Conservation (phyloP, 352 stramenopile genomes). For the Phytophthora uliginosa region DNA sequence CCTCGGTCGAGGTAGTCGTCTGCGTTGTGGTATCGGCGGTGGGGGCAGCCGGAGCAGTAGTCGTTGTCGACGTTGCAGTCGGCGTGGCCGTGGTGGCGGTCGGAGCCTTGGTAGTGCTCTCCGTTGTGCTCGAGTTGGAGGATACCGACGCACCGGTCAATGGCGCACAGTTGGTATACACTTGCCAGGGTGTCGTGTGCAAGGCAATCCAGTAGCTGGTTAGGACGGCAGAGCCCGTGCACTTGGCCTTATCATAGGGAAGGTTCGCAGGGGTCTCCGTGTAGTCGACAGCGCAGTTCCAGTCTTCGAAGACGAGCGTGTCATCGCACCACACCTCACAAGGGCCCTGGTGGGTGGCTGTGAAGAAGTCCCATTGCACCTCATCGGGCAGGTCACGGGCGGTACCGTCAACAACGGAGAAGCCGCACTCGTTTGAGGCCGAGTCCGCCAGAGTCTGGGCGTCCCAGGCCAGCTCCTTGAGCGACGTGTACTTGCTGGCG, state of each 20-base stretch:
- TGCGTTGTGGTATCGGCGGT: constrained; percentile 15
- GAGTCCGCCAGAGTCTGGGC: constrained; percentile 25
- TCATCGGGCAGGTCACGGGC: constrained; percentile 32
- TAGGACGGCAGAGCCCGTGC: constrained; percentile 38
- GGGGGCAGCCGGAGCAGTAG: constrained; percentile 13
- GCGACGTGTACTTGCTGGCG: constrained; percentile 44
- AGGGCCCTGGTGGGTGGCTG: constrained; percentile 48
- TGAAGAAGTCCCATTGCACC: constrained; percentile 56
- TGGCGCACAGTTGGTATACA: constrained; percentile 61
- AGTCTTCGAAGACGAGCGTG: constrained; percentile 46
- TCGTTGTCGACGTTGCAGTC: constrained; percentile 21
- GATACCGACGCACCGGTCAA: constrained; percentile 21
- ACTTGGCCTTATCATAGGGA: constrained; percentile 55
- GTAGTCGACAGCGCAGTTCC: constrained; percentile 50
- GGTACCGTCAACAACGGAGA: constrained; percentile 36
- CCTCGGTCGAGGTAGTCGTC: constrained; percentile 9
- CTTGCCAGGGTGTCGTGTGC: constrained; percentile 55
- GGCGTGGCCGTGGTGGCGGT: constrained; percentile 8
- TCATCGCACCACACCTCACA: constrained; percentile 61
- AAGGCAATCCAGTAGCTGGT: constrained; percentile 58
- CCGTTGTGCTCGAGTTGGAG: constrained; percentile 20
- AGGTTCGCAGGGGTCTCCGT: constrained; percentile 42
- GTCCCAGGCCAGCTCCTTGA: constrained; percentile 43
- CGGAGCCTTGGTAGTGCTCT: constrained; percentile 4
- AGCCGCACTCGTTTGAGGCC: constrained; percentile 45